Conservation (phyloP, 306 rosid species). For the Inga oerstediana region DNA sequence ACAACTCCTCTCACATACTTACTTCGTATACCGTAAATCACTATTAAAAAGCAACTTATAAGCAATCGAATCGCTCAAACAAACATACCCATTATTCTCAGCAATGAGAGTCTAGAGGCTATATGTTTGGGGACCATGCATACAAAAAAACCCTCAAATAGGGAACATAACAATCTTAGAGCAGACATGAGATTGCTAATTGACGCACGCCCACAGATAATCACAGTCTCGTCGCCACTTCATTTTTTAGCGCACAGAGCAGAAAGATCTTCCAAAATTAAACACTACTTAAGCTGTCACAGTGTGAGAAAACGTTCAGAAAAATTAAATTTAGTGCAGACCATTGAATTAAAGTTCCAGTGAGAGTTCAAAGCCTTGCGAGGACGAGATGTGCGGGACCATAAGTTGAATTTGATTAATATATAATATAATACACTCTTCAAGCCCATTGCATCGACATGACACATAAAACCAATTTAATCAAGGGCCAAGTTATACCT, state of each 20-base stretch:
- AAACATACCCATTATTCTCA: too few relatives aligned
- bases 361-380: not conserved
- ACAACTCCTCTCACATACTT: too few relatives aligned
- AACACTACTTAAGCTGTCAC: too few relatives aligned
- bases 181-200: not conserved
- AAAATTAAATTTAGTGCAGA: not conserved
- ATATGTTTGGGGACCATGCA: not conserved
- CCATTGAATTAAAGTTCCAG: not conserved
- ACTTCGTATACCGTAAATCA: too few relatives aligned
- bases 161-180: not conserved
- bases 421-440: constrained; percentile 11
- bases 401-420: not conserved
- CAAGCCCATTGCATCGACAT: constrained; percentile 32
- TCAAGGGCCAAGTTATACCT: constrained; percentile 34
- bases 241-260: not conserved
- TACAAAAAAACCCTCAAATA: not conserved
- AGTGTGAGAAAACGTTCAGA: not conserved
- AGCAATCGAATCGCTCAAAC: too few relatives aligned
- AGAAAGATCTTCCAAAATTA: not conserved
- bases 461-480: constrained; percentile 12
- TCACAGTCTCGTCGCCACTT: not conserved
- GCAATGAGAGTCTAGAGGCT: not conserved
- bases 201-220: not conserved
- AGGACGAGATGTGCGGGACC: not conserved
- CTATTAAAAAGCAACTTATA: too few relatives aligned